Percentiles rank a stretch among this genome's conserved stretches.
Conservation (phyloP, 1,284 basidiomycete genomes). For the Ustilago curta region DNA sequence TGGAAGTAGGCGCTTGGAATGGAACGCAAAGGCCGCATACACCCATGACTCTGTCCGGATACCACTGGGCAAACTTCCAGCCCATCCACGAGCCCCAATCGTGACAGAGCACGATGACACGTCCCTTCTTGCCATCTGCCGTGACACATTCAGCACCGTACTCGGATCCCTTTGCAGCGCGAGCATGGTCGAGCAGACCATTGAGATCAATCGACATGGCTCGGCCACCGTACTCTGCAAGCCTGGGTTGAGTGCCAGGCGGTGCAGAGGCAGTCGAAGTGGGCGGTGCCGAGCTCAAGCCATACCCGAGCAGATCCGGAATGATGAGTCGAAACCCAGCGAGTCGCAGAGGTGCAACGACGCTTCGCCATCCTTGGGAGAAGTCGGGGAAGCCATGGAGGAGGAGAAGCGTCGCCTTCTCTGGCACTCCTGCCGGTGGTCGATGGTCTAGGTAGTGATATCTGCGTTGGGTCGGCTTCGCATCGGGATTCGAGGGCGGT, state of each 20-base stretch:
- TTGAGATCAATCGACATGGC: constrained; percentile 54
- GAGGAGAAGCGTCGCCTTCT: constrained; percentile 51
- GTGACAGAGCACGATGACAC: constrained; percentile 57
- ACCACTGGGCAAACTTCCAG: constrained; percentile 56
- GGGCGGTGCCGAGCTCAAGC: constrained; percentile 40
- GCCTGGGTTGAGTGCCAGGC: constrained; percentile 21
- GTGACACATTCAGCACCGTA: constrained; percentile 43
- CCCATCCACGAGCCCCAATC: constrained; percentile 62
- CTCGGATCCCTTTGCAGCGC: constrained; percentile 37
- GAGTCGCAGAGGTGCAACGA: constrained; percentile 42
- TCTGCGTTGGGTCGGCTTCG: constrained; percentile 45
- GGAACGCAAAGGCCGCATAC: constrained; percentile 56
- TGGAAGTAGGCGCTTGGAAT: constrained; percentile 45
- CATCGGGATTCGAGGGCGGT: constrained; percentile 47
- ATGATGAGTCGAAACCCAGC: constrained; percentile 57
- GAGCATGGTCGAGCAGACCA: constrained; percentile 54
- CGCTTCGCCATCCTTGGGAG: constrained; percentile 45
- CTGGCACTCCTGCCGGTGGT: constrained; percentile 39
- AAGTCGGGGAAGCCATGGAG: constrained; percentile 63
- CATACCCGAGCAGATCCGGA: constrained; percentile 60
- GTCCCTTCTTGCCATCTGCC: constrained; percentile 39
- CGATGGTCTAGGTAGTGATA: constrained; percentile 60
- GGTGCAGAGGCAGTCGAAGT: constrained; percentile 32
- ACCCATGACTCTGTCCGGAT: constrained; percentile 52
- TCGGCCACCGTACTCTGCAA: constrained; percentile 58